phyloP scores from a whole-genome alignment of 257 asterid genomes.

The Solanum piurae region DNA sequence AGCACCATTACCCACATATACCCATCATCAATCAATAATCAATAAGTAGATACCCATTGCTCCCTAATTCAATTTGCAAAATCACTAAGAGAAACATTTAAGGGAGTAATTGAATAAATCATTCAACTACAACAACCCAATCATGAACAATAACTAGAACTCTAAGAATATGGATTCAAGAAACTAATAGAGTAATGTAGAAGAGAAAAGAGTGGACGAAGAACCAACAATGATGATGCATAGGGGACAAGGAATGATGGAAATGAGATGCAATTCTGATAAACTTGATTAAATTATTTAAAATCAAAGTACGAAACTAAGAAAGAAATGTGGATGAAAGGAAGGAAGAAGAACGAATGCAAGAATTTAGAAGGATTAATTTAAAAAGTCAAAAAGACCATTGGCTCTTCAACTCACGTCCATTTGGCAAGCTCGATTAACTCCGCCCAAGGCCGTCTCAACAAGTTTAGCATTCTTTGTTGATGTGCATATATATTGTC shows the following conservation, averaged over 20 bases:
- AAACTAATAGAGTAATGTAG: neutral
- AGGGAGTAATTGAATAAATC: neutral
- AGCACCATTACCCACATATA: no score
- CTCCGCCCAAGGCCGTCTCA: neutral
- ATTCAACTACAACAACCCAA: neutral
- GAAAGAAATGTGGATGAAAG: neutral
- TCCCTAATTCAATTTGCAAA: no score
- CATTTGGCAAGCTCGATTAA: neutral
- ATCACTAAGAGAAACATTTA: neutral
- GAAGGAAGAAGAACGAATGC: neutral
- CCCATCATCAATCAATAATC: neutral
- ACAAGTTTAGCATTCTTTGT: no score
- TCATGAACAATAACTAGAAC: neutral
- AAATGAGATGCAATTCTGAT: neutral
- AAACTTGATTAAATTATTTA: no score
- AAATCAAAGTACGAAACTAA: neutral
- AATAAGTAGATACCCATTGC: no score
- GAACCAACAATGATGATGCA: neutral
- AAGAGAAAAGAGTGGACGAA: neutral
- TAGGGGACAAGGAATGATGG: neutral
- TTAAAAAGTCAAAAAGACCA: neutral
- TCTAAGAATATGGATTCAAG: neutral
- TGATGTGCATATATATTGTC: no score
- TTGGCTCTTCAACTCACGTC: neutral
- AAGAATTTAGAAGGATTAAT: neutral